Conservation (phyloP, 257 asterid genomes). For the Sherardia arvensis region DNA sequence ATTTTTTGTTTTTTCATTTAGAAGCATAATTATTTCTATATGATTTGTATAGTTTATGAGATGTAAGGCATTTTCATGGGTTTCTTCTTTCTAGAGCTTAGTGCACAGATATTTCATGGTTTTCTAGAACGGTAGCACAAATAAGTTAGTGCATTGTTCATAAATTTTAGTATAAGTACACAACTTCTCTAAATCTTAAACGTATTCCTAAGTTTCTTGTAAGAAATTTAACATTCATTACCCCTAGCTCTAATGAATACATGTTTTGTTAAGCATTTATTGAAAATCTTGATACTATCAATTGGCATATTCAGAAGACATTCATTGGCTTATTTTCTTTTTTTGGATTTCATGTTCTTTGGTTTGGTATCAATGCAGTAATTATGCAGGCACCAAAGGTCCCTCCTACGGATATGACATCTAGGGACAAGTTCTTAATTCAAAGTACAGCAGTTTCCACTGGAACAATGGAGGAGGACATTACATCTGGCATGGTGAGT, state of each 20-base stretch:
- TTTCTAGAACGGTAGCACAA: too few species aligned
- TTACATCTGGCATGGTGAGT: conserved; percentile 27
- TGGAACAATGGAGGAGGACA: conserved; percentile 32
- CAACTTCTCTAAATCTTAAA: not conserved
- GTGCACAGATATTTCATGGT: too few species aligned
- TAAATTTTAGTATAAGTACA: not conserved
- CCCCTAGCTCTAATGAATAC: not conserved
- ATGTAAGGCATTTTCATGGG: too few species aligned
- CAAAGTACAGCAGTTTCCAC: conserved; percentile 30
- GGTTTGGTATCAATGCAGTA: conserved; percentile 20
- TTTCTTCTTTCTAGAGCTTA: too few species aligned
- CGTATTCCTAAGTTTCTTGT: not conserved
- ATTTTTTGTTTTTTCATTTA: too few species aligned
- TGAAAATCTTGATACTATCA: too few species aligned
- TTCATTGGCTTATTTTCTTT: not conserved
- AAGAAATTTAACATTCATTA: not conserved
- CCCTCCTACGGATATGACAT: conserved; percentile 28
- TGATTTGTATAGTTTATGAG: too few species aligned
- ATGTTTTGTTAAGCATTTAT: too few species aligned
- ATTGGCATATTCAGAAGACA: not conserved
- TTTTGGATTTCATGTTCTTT: not conserved
- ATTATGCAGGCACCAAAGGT: conserved; percentile 38
- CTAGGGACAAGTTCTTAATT: conserved; percentile 47
- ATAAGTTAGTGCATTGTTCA: not conserved
- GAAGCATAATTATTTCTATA: too few species aligned